Percentiles rank a stretch among this genome's conserved stretches.
Conservation (phyloP, 805 yeast genomes). For the Torulaspora microellipsoides region DNA sequence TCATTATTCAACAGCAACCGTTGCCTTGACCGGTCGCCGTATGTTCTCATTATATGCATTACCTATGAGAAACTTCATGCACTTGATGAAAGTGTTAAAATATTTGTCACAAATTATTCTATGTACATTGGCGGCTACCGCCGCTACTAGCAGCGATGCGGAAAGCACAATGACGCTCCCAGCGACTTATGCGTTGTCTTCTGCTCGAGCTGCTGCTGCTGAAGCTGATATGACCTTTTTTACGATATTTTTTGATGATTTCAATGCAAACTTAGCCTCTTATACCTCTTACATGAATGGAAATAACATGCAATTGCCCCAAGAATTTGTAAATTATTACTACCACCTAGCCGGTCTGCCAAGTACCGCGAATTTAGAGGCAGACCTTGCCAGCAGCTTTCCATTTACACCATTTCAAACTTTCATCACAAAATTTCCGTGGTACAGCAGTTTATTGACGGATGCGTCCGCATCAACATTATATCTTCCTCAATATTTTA, state of each 20-base stretch:
- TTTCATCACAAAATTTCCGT: slow-evolving; percentile 34
- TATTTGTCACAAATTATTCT: too few species aligned
- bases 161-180: too few species aligned
- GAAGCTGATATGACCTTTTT: slow-evolving; percentile 32
- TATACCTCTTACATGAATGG: slow-evolving; percentile 37
- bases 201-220: slow-evolving; percentile 33
- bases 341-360: slow-evolving; percentile 28
- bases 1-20: too few species aligned
- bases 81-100: too few species aligned
- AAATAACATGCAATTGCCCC: slow-evolving; percentile 34
- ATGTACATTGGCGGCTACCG: too few species aligned
- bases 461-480: slow-evolving; percentile 21
- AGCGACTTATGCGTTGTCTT: neutral
- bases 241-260: slow-evolving; percentile 33
- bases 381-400: slow-evolving; percentile 30
- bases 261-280: slow-evolving; percentile 22
- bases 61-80: too few species aligned
- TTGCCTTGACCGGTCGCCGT: too few species aligned
- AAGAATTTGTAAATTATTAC: slow-evolving; percentile 34
- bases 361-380: slow-evolving; percentile 23
- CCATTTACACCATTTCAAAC: slow-evolving; percentile 38
- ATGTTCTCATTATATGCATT: too few species aligned
- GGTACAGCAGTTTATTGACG: slow-evolving; percentile 27
- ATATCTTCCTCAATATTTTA: slow-evolving; percentile 27
- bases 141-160: too few species aligned